phyloP scores from a whole-genome alignment of 805 yeast genomes.

The Lachancea sp. region DNA sequence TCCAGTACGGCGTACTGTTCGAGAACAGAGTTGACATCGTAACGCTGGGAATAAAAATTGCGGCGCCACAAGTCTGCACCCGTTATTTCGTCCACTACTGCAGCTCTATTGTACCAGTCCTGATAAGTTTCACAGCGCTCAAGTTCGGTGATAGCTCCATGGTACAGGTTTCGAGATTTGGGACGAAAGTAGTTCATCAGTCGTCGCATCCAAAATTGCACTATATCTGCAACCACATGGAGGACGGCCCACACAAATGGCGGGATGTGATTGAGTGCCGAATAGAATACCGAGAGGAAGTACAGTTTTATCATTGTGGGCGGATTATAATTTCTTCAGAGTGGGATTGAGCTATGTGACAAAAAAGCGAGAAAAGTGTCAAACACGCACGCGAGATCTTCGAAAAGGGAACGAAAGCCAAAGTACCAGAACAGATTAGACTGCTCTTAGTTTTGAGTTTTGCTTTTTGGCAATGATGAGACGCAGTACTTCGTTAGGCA shows the following conservation, averaged over 20 bases:
- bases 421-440: too few relatives aligned
- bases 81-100: constrained; percentile 43
- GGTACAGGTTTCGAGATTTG: constrained; percentile 25
- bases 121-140: constrained; percentile 50
- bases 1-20: constrained; percentile 60
- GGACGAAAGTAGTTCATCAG: constrained; percentile 26
- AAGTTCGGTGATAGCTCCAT: constrained; percentile 43
- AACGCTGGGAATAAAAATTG: constrained; percentile 71
- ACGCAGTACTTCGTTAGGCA: too few relatives aligned
- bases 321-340: too few relatives aligned
- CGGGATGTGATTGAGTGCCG: constrained; percentile 36
- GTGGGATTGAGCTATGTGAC: too few relatives aligned
- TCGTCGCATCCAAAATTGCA: constrained; percentile 36
- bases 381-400: too few relatives aligned
- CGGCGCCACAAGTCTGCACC: constrained; percentile 68
- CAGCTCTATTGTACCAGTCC: constrained; percentile 62
- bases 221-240: constrained; percentile 38
- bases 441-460: too few relatives aligned
- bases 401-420: too few relatives aligned
- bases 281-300: constrained; percentile 23
- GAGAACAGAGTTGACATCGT: constrained; percentile 77
- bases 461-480: too few relatives aligned
- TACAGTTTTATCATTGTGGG: constrained; percentile 14
- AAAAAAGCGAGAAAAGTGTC: too few relatives aligned
- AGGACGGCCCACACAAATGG: constrained; percentile 37